phyloP scores from a whole-genome alignment of 2,329 filamentous ascomycete genomes.

The Calonectria honghensis region DNA sequence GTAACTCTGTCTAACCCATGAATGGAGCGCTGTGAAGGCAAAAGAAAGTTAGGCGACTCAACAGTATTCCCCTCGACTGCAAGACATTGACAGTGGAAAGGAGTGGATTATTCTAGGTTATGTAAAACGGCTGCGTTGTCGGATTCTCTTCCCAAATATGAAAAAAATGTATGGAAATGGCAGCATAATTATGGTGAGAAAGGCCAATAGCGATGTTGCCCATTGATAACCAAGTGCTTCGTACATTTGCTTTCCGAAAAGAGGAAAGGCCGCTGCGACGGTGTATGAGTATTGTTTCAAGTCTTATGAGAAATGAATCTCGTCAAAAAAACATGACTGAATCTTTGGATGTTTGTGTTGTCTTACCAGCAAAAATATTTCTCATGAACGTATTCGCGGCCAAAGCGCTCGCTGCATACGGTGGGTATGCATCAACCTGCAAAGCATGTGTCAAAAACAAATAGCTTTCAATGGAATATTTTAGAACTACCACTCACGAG shows the following conservation, averaged over 20 bases:
- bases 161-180: conserved; percentile 80
- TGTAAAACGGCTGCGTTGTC: conserved; percentile 65
- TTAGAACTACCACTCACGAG: neutral
- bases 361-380: conserved; percentile 21
- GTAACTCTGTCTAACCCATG: too few relatives aligned
- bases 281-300: conserved; percentile 71
- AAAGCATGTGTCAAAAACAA: neutral
- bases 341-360: neutral
- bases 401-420: neutral
- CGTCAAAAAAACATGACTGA: neutral
- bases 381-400: conserved; percentile 4
- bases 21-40: too few relatives aligned
- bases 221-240: conserved; percentile 80
- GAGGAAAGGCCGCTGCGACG: conserved; percentile 84
- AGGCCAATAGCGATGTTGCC: conserved; percentile 78
- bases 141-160: conserved; percentile 74
- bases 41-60: too few relatives aligned
- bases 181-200: conserved; percentile 76
- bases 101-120: neutral
- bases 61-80: too few relatives aligned
- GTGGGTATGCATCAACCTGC: conserved; percentile 15
- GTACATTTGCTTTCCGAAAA: conserved; percentile 86
- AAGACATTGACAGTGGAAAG: neutral
- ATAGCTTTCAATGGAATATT: neutral
- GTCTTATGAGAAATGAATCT: neutral